These are phyloP conservation scores for Pseudozyma sp. DNA, from an alignment of 1,284 basidiomycete genomes.

Conservation along the genomic window DNA sequence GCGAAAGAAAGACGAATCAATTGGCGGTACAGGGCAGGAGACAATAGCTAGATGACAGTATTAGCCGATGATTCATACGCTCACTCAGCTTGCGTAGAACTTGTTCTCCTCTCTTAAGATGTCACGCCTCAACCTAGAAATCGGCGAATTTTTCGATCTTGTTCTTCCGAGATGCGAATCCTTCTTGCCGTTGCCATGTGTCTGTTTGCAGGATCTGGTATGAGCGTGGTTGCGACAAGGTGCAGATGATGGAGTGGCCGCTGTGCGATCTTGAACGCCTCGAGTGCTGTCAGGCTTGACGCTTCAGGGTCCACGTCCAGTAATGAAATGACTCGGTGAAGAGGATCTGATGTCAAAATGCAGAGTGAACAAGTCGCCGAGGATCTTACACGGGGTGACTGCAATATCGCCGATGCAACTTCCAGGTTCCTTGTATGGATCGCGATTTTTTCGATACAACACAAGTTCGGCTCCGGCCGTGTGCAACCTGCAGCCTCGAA, in stretches of 20 bases:
- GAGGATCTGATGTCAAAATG: slow-evolving; percentile 17
- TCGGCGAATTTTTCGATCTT: slow-evolving; percentile 6
- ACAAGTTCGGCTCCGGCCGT: slow-evolving; percentile 29
- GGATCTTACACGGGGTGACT: neutral
- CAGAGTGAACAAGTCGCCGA: slow-evolving; percentile 4
- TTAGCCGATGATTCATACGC: slow-evolving; percentile 36
- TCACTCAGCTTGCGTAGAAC: slow-evolving; percentile 31
- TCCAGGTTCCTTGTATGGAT: no score
- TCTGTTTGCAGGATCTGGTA: neutral
- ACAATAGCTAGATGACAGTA: neutral
- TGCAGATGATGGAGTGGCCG: neutral
- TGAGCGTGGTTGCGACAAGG: neutral
- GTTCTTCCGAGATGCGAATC: neutral
- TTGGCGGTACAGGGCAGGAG: neutral
- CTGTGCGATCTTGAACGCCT: no score
- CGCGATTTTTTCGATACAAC: neutral
- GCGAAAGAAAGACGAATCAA: no score
- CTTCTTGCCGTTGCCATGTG: neutral
- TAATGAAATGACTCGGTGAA: neutral
- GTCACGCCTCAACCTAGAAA: neutral
- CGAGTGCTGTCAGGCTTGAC: no score
- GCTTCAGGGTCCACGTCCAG: slow-evolving; percentile 16
- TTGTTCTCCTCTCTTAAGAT: neutral
- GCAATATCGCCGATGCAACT: neutral
- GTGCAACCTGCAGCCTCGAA: neutral